Base-by-base conservation (phyloP, 2,329 filamentous ascomycete genomes). In the Oidium heveae region DNA sequence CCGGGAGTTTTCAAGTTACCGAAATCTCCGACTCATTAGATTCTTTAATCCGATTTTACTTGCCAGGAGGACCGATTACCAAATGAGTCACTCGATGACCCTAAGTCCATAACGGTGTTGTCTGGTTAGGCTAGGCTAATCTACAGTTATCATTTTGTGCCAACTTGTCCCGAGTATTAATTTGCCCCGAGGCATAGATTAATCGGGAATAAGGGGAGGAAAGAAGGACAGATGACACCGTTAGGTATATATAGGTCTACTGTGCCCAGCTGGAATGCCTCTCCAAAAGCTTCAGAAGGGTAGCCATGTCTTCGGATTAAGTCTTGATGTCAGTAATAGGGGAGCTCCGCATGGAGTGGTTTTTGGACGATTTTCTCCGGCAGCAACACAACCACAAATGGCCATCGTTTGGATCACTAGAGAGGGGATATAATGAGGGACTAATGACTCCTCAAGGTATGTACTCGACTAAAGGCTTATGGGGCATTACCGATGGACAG, bases 231-330 rank as follows among this genome's bases (percentile, higher is more conserved):
- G 46, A 18, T 50, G 46, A 32, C 46, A 50, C 24, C 24, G 8
- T 50, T 32, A 50, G 32, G 33, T 52, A 52, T 52, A 52, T 16
- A 37, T 32, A 52, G 34, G 50, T 22, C 32, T 52, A 9, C 32
- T 52, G 18, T 33, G 50, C n/a, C 33, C 50, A 33, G 4, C 32
- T 50, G 15, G 46, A 50, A 13, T 13, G 46, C 46, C 20, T 50
- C 20, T 50, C 46, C 33, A 33, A 39, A 52, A 13, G 33, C 50
- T 52, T 52, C 33, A 52, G 34, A 52, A 52, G 9, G 50, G 50
- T 39, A 52, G 33, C 32, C 22, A 52, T 39, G n/a, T 52, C 32
- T 37, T 52, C 32, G 50, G 50, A 52, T 52, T 52, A 37, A 52
- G 32, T 52, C 50, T 33, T 52, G 8, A 22, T 37, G n/a, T 52